Evolutionary conservation across 2,329 filamentous ascomycete genomes (phyloP).

Genomic region (Thielaviopsis populi): DNA sequence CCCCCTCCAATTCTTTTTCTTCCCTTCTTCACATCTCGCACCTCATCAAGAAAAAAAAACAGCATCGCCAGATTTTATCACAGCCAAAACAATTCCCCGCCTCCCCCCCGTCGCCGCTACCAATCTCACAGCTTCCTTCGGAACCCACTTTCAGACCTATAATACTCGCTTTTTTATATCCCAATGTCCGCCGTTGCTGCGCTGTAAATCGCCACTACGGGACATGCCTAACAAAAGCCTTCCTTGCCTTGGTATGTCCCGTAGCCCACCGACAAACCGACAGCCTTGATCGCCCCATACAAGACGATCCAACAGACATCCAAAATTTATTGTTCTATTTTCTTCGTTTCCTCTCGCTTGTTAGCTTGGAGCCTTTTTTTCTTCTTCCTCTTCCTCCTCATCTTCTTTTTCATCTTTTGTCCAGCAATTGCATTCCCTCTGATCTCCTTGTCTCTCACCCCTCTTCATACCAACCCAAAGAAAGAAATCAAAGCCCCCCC

Average conservation of each 20-base stretch:
- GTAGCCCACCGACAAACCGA: constrained; percentile 59
- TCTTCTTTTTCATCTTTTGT: background rate
- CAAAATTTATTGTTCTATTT: constrained; percentile 4
- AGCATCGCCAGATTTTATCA: constrained; percentile 22
- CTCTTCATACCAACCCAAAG: background rate
- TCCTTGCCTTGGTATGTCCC: constrained; percentile 35
- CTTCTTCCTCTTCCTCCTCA: background rate
- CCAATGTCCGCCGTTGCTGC: constrained; percentile 38
- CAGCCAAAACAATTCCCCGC: constrained; percentile 23
- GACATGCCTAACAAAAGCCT: constrained; percentile 33
- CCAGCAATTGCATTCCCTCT: background rate
- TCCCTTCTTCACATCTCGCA: constrained; percentile 16
- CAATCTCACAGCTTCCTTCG: constrained; percentile 19
- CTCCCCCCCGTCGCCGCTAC: constrained; percentile 9
- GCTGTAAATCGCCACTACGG: constrained; percentile 85
- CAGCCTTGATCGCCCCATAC: constrained; percentile 39
- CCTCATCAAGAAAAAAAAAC: too few relatives aligned
- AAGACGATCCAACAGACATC: constrained; percentile 43
- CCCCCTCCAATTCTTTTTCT: constrained; percentile 15
- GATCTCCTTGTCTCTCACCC: background rate
- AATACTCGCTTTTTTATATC: constrained; percentile 52
- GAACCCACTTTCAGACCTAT: constrained; percentile 52
- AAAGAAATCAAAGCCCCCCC: background rate
- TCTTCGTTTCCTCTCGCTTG: constrained; percentile 2
- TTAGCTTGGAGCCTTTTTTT: background rate